Percentiles rank a stretch among this genome's conserved stretches.
Evolutionary conservation across 176 grass and related monocot species (phyloP).

Genomic region (Echinochloa phyllopogon): DNA sequence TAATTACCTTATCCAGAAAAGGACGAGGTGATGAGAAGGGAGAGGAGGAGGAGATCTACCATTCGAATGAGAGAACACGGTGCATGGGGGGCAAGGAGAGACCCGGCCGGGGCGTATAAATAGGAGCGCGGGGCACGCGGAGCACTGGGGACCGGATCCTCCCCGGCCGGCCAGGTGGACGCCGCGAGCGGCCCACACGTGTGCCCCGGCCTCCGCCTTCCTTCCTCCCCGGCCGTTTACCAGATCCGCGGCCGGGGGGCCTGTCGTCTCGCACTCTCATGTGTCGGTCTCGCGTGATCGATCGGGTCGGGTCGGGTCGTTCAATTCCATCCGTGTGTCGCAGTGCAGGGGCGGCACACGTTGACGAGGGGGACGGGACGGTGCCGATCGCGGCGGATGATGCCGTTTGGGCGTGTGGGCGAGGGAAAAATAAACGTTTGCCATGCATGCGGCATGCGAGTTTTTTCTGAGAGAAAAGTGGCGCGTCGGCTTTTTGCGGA

Average conservation of each 20-base stretch:
- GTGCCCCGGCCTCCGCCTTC: background rate
- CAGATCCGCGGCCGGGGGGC: constrained; percentile 18
- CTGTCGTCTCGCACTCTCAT: background rate
- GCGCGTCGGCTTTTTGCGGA: background rate
- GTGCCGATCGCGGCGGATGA: background rate
- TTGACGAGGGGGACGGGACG: background rate
- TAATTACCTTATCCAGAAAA: no score
- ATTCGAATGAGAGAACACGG: background rate
- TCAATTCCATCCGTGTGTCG: background rate
- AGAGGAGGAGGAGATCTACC: background rate
- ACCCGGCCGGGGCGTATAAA: constrained; percentile 15
- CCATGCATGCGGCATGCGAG: background rate
- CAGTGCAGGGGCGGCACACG: background rate
- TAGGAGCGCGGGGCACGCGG: constrained; percentile 6
- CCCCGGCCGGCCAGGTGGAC: background rate
- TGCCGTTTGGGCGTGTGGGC: background rate
- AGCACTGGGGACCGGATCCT: constrained; percentile 23
- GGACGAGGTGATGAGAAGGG: background rate
- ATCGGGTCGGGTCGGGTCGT: background rate
- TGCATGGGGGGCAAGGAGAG: background rate
- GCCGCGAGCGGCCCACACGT: constrained; percentile 18
- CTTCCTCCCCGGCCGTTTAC: background rate
- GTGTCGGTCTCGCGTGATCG: no score
- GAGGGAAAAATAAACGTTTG: background rate
- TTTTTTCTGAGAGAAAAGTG: background rate